Base-by-base conservation (phyloP, 768 basidiomycete genomes). In the Hysterangium stoloniferum region DNA sequence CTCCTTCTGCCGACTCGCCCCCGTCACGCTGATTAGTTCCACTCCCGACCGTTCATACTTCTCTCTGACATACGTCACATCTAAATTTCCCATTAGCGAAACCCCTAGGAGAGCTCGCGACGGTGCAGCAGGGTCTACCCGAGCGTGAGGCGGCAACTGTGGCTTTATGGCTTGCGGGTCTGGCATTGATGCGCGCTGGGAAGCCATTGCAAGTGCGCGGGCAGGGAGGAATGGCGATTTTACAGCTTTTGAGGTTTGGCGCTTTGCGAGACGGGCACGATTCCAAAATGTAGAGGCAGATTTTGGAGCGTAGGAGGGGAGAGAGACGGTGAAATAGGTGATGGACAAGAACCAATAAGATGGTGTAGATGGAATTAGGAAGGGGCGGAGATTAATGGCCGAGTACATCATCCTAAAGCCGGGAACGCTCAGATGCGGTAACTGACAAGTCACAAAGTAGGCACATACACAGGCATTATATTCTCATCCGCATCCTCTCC, bases 291-390 rank as follows among this genome's bases (percentile, higher is more conserved):
- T 48, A 6, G 45, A 34, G 20, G 54, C 31, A 9, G 55, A 46
- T n/a, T 43, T 33, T 4, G 59, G 56, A 8, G 56, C 40, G 28
- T 55, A 60, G 6, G 51, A 54, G 12, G 59, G 57, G 3, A 60
- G 56, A 13, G 55, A 45, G 36, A 60, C 54, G 34, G 48, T 60
- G 34, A 48, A 58, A 43, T 59, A 60, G 9, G 58, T 58, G 7
- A 60, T 54, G 15, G 59, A 55, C 29, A 61, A 56, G n/a, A 55
- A 52, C 56, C 58, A 55, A 20, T 37, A 48, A 6, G 34, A 35
- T 22, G 29, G n/a, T 1, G 59, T 54, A 0, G 59, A 54, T 17
- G 51, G 49, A 9, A 45, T 35, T n/a, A 60, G 47, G 41, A 55
- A 46, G 3, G 48, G 56, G 13, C 54, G 56, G 20, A 60, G 47